These are phyloP conservation scores for Botrytis aclada DNA, from an alignment of 2,329 filamentous ascomycete genomes.

Conservation along the genomic window DNA sequence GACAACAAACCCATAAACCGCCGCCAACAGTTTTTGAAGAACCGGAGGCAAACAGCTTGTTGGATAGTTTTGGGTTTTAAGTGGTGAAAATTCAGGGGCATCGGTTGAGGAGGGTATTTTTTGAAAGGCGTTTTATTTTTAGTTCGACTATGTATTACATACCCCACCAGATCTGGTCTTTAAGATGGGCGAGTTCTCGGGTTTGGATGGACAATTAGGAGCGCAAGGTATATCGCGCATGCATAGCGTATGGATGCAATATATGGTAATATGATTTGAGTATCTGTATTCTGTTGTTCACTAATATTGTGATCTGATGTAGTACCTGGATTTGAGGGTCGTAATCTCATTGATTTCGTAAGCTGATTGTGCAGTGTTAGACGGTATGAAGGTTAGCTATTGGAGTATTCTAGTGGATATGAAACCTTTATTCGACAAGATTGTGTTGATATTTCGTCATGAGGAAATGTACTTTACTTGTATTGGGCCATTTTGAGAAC, in stretches of 20 bases:
- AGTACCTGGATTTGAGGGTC: not conserved
- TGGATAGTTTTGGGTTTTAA: conserved; percentile 92
- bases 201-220: not conserved
- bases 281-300: not conserved
- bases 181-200: not conserved
- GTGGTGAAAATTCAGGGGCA: not conserved
- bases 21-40: conserved; percentile 82
- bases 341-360: not conserved
- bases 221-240: not conserved
- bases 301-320: not conserved
- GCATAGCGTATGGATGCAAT: not conserved
- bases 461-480: not conserved
- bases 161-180: not conserved
- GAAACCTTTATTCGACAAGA: not conserved
- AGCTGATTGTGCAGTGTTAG: not conserved
- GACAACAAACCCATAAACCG: conserved; percentile 44
- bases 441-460: not conserved
- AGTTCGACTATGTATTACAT: not conserved
- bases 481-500: not conserved
- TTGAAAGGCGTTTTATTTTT: not conserved
- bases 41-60: conserved; percentile 81
- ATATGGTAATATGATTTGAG: not conserved
- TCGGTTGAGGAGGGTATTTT: not conserved
- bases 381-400: not conserved
- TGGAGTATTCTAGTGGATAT: not conserved